Conservation (phyloP, 176 grass and related monocot genomes). For the Aegilops bicornis region DNA sequence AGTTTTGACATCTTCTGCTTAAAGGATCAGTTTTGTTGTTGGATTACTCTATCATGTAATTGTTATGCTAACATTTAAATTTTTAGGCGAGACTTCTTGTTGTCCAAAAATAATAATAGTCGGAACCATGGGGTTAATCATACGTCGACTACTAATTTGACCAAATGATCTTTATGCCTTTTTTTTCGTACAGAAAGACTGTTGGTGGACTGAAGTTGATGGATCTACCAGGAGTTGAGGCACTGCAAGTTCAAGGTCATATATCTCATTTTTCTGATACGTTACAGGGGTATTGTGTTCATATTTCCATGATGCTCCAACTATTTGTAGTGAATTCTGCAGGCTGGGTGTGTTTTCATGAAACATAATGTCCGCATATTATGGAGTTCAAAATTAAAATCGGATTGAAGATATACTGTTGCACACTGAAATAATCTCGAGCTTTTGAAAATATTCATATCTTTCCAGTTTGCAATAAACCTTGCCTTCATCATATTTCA, state of each 20-base stretch:
- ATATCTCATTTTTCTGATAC: slow-evolving; percentile 20
- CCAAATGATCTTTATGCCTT: background rate
- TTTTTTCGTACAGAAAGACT: slow-evolving; percentile 60
- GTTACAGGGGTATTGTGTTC: slow-evolving; percentile 7
- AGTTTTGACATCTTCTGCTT: background rate
- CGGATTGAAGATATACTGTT: background rate
- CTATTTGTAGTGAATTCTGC: slow-evolving; percentile 13
- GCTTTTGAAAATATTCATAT: slow-evolving; percentile 17
- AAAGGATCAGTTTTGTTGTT: background rate
- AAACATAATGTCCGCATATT: slow-evolving; percentile 8
- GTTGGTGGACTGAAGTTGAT: slow-evolving; percentile 90
- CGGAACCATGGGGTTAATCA: background rate
- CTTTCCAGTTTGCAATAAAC: slow-evolving; percentile 13
- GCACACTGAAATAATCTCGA: background rate
- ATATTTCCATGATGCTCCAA: background rate
- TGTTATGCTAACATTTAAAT: background rate
- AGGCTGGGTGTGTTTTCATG: background rate
- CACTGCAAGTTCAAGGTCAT: slow-evolving; percentile 89
- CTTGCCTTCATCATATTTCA: background rate
- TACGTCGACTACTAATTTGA: background rate
- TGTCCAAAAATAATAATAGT: background rate
- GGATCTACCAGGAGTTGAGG: slow-evolving; percentile 92
- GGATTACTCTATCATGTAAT: background rate
- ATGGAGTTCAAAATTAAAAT: background rate
- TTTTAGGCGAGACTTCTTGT: background rate